Evolutionary conservation across 2,329 filamentous ascomycete species (phyloP), one percentile per base, ranked within the genome.

Genomic region (Cladophialophora bantiana): DNA sequence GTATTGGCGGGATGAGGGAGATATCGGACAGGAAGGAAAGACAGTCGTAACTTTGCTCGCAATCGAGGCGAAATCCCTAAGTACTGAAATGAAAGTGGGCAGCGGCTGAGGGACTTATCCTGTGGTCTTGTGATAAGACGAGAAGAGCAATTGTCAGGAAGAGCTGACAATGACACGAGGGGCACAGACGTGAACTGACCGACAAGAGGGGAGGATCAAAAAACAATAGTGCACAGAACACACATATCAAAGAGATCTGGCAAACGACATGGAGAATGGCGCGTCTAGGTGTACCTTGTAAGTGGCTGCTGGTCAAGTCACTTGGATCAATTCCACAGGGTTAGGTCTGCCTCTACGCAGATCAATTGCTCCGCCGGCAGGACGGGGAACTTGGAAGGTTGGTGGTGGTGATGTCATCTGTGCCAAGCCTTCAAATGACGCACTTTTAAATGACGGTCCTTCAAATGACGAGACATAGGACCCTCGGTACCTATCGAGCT

Each of bases 91-190:
- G 52, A 32, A 45, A 45, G 59, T 38, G 34, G 35, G 45, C 34
- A 48, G 48, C 5, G 20, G 42, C 5, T 53, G 59, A 62, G 35
- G 36, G 50, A 15, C 18, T 55, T n/a, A 45, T n/a, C 32, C 26
- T 52, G 42, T 26, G 48, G 35, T 48, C 59, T 62, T 56, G 59
- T 62, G 59, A 62, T 48, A 56, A 42, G 40, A 38, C 35, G 13
- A 42, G 36, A 62, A 18, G 48, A 26, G 48, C 48, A 53, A 32
- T 26, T 32, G 42, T 18, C 18, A n/a, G 38, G 38, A 34, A 48
- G 34, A n/a, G 32, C 34, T 61, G 59, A 53, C 59, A 45, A 1
- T 42, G 32, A 40, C 13, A 59, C 38, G 32, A 42, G 59, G 34
- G 5, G 32, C 26, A 26, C 7, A 32, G 38, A 36, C 20, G 18